Conservation (phyloP, 768 basidiomycete genomes). For the Tulasnella sp. region DNA sequence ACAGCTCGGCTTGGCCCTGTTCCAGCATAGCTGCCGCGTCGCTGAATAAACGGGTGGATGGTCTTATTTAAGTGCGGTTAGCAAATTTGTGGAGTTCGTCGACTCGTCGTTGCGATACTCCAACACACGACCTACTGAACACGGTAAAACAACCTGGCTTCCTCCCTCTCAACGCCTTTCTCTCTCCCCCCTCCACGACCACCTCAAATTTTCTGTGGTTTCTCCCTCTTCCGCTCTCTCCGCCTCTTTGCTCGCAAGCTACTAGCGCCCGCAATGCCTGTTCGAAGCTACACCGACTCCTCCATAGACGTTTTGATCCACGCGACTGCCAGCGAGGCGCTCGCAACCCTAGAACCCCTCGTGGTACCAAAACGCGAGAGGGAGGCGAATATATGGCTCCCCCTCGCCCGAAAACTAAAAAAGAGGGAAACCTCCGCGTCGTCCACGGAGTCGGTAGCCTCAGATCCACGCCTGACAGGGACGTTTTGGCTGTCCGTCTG, state of each 20-base stretch:
- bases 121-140: constrained; percentile 15
- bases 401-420: constrained; percentile 53
- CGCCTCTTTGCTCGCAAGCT: constrained; percentile 25
- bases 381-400: constrained; percentile 57
- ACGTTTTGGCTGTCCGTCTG: constrained; percentile 29
- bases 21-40: neutral
- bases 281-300: constrained; percentile 24
- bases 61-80: neutral
- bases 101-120: constrained; percentile 1
- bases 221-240: neutral
- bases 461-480: constrained; percentile 8
- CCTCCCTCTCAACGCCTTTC: constrained; percentile 15
- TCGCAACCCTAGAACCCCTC: constrained; percentile 45
- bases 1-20: neutral
- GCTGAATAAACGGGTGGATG: neutral
- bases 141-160: constrained; percentile 16
- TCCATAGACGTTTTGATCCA: constrained; percentile 43
- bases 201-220: neutral
- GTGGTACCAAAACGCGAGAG: constrained; percentile 46
- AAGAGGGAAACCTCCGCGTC: constrained; percentile 41
- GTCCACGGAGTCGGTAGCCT: constrained; percentile 20
- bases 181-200: constrained; percentile 14
- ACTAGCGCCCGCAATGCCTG: neutral
- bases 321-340: constrained; percentile 48
- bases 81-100: neutral